These are phyloP conservation scores for Spergularia azorica DNA, from an alignment of 179 eudicot species.

Conservation along the genomic window DNA sequence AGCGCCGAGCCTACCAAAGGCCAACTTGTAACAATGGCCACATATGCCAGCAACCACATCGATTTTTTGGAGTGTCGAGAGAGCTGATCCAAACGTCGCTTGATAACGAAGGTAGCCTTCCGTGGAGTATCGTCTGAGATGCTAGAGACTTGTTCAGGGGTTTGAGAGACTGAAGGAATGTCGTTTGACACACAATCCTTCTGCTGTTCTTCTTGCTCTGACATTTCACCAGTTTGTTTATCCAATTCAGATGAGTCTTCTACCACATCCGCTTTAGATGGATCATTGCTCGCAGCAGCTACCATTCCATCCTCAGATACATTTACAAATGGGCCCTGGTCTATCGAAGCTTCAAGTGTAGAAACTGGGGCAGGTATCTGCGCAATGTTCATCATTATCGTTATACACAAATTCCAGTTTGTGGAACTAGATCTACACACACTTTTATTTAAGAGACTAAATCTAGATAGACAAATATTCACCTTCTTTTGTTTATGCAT, in stretches of 20 bases:
- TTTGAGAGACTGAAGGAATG: constrained; percentile 6
- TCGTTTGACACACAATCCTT: constrained; percentile 24
- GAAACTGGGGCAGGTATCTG: constrained; percentile 32
- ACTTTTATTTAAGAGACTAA: neutral
- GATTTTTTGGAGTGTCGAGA: constrained; percentile 61
- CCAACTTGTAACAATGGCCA: constrained; percentile 70
- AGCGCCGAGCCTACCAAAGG: constrained; percentile 73
- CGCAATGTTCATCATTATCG: constrained; percentile 22
- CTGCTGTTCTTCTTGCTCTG: constrained; percentile 25
- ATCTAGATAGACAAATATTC: constrained; percentile 13
- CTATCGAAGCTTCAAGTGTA: constrained; percentile 55
- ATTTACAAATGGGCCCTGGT: constrained; percentile 73
- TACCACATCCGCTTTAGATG: constrained; percentile 31
- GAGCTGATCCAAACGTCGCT: constrained; percentile 58
- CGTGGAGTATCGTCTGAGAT: constrained; percentile 20
- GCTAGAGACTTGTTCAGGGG: constrained; percentile 28
- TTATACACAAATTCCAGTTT: neutral
- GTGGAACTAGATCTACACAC: neutral
- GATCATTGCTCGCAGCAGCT: constrained; percentile 57
- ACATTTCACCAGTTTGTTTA: constrained; percentile 19
- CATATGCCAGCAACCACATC: constrained; percentile 74
- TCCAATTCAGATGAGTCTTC: constrained; percentile 30
- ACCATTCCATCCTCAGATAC: constrained; percentile 70
- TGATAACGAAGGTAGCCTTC: constrained; percentile 34
- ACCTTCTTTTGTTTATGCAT: constrained; percentile 79